These are phyloP conservation scores for Penicillium sp. DNA, from an alignment of 2,329 filamentous ascomycete genomes.

Conservation along the genomic window DNA sequence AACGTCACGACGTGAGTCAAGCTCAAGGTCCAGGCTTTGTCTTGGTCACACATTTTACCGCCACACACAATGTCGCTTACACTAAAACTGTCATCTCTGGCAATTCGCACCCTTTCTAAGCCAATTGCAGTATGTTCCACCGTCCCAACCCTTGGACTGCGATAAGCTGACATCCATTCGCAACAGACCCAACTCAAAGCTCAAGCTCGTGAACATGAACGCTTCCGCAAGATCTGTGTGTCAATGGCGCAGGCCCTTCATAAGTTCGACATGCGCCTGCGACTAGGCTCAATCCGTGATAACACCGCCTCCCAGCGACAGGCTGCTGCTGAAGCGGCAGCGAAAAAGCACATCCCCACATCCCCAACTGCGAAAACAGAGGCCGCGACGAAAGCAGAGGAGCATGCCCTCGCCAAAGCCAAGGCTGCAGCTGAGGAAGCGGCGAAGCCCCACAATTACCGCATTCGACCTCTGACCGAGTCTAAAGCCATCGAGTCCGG, in stretches of 20 bases:
- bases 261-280: conserved; percentile 67
- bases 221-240: conserved; percentile 63
- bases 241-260: conserved; percentile 65
- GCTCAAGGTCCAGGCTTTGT: conserved; percentile 1
- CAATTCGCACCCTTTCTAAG: conserved; percentile 66
- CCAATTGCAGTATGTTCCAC: conserved; percentile 60
- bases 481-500: conserved; percentile 69
- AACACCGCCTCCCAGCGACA: conserved; percentile 51
- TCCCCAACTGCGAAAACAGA: conserved; percentile 64
- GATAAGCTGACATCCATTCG: conserved; percentile 21
- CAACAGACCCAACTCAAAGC: conserved; percentile 66
- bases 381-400: conserved; percentile 58
- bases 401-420: conserved; percentile 47
- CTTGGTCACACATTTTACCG: not conserved
- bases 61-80: conserved; percentile 59
- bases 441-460: conserved; percentile 51
- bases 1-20: conserved; percentile 19
- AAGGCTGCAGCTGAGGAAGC: conserved; percentile 48
- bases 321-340: conserved; percentile 55
- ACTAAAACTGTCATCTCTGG: conserved; percentile 65
- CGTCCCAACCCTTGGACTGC: not conserved
- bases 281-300: conserved; percentile 65
- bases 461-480: conserved; percentile 65
- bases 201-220: conserved; percentile 68
- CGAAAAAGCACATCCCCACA: conserved; percentile 54